Evolutionary conservation across 164 flowering plant species (phyloP).

Genomic region (Berberis vulgaris): DNA sequence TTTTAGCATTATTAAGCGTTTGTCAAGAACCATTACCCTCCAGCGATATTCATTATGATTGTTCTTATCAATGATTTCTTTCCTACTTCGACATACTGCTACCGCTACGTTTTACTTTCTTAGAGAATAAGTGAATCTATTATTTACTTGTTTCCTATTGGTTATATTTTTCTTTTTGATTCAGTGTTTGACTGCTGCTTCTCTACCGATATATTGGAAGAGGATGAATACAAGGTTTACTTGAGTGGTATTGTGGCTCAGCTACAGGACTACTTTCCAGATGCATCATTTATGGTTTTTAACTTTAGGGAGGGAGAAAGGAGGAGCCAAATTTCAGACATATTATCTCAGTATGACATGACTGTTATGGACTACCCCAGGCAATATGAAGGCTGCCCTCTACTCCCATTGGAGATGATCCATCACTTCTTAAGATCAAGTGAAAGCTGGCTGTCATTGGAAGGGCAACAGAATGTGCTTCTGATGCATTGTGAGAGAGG

Average conservation of each 20-base stretch:
- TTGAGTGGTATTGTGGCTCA: constrained; percentile 81
- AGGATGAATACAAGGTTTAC: constrained; percentile 77
- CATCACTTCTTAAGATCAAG: constrained; percentile 83
- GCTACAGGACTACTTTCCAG: constrained; percentile 75
- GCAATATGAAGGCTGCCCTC: constrained; percentile 80
- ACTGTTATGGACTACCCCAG: constrained; percentile 95
- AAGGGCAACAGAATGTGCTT: constrained; percentile 87
- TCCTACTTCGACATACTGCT: too few species aligned
- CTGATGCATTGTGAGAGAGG: constrained; percentile 97
- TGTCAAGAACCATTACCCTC: too few species aligned
- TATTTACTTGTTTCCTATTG: background rate
- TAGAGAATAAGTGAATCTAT: background rate
- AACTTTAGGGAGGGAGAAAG: constrained; percentile 83
- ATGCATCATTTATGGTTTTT: constrained; percentile 92
- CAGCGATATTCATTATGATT: too few species aligned
- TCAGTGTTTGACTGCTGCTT: constrained; percentile 97
- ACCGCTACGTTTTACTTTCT: too few species aligned
- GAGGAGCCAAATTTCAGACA: constrained; percentile 72
- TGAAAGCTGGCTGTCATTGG: constrained; percentile 89
- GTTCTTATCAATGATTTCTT: too few species aligned
- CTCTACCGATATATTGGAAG: constrained; percentile 74
- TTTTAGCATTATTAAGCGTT: too few species aligned
- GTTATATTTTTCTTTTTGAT: background rate
- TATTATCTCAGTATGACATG: constrained; percentile 80
- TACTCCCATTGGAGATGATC: constrained; percentile 81